phyloP scores from a whole-genome alignment of 2,329 filamentous ascomycete genomes.

The Trichoderma aggressivum region DNA sequence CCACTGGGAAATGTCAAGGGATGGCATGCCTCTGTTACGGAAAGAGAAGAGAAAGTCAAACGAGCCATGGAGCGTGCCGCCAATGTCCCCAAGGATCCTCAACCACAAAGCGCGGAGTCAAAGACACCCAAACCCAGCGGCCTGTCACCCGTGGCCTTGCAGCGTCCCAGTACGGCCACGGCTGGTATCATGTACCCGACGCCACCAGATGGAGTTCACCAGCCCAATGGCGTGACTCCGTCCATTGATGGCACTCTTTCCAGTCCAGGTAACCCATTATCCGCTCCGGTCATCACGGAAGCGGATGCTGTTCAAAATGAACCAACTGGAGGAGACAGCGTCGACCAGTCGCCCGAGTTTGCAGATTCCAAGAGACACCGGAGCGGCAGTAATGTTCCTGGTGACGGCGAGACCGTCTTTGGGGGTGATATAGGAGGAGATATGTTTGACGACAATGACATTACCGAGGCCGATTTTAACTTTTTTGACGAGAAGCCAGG shows the following conservation, averaged over 20 bases:
- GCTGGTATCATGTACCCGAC: constrained; percentile 66
- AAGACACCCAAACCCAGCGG: constrained; percentile 43
- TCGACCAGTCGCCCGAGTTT: constrained; percentile 32
- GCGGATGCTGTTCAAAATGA: constrained; percentile 26
- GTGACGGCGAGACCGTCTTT: constrained; percentile 59
- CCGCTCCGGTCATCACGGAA: constrained; percentile 32
- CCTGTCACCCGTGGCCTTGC: constrained; percentile 50
- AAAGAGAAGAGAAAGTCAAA: constrained; percentile 48
- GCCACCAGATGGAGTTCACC: constrained; percentile 63
- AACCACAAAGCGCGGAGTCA: constrained; percentile 43
- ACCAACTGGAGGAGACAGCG: constrained; percentile 23
- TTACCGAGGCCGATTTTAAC: constrained; percentile 81
- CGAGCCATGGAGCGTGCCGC: constrained; percentile 51
- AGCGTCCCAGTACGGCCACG: constrained; percentile 46
- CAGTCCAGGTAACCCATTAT: constrained; percentile 50
- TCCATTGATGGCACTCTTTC: constrained; percentile 54
- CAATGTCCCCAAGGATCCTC: constrained; percentile 40
- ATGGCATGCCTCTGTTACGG: constrained; percentile 45
- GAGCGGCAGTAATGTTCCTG: constrained; percentile 40
- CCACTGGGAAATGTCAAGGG: constrained; percentile 45
- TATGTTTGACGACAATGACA: constrained; percentile 66
- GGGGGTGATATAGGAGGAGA: constrained; percentile 67
- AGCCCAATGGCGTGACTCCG: constrained; percentile 50
- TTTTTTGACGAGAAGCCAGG: constrained; percentile 69
- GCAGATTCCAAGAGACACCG: constrained; percentile 46